Base-by-base conservation (phyloP, 352 stramenopile genomes). In the Pythium utonaiense region DNA sequence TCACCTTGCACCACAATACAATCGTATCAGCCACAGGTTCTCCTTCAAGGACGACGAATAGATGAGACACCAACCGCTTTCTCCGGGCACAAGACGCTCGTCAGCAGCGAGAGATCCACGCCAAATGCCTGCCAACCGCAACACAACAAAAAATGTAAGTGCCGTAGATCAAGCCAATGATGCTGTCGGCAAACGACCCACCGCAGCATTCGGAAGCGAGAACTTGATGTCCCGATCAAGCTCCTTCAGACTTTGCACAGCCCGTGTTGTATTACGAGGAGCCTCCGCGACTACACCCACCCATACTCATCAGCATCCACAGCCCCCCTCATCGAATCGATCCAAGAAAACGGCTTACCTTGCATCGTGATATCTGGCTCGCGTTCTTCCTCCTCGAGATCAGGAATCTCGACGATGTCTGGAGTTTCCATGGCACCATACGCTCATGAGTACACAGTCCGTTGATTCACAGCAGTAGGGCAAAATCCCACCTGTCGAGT, bases 371-470 rank as follows among this genome's bases (percentile, higher is more conserved):
- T 85, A 50, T 91, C 83, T 0, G 70, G 75, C 53, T 91, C 80
- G 17, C 83, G 83, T 47, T 93, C 83, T 66, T 93, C 83, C 61
- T 93, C 83, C 34, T 93, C 80, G 7, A 93, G 60, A 60, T 93
- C 83, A 1, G 83, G 83, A 41, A 93, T 91, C 67, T 93, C 83
- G 27, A 88, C 70, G 34, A 92, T 86, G 24, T 90, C 83, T 92
- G 44, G 40, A 47, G 16, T 17, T 28, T 27, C 19, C n/a, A 47
- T 10, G 12, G 14, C 7, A 27, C 5, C 5, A 33, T 33, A 9
- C 28, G 9, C 28, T 33, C 28, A 9, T 33, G 10, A 7, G 44
- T 25, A 19, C 14, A 7, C n/a, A n/a, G n/a, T n/a, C n/a, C n/a
- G n/a, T n/a, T 13, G 0, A 19, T 12, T 27, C 34, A 17, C 36